Base-by-base conservation (phyloP, 2,329 filamentous ascomycete species). In the Fusarium albosuccineum region DNA sequence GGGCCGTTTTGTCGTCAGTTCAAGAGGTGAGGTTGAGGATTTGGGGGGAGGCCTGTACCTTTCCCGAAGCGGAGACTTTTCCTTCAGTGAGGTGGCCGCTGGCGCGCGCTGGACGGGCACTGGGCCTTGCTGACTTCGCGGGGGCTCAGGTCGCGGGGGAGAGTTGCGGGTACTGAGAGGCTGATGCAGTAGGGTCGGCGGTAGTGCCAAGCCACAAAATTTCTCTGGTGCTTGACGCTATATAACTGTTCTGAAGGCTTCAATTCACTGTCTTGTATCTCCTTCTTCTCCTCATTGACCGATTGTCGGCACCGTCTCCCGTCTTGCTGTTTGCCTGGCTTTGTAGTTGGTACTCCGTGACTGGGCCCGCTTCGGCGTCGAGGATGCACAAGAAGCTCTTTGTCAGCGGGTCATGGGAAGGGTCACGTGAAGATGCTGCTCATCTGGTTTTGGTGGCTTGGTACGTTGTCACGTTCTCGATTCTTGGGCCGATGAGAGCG, bases 11-110 rank as follows among this genome's bases (percentile, higher is more conserved):
- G 78, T 79, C 81, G 80, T 84, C 79, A 79, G 79, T 80, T 80
- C 79, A 77, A 83, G 82, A 82, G 81, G 79, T 86, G 85, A 87
- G 81, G 85, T 87, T 84, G 79, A 83, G 80, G 79, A 78, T 82
- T 82, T 78, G 77, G 80, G 79, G 76, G 73, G 75, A 74, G 73
- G 73, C 75, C 73, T 73, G 75, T 73, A 75, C 74, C 76, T 77
- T 76, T 78, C 76, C 78, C 75, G 71, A 79, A 80, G 77, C 77
- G 78, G 78, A 69, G 77, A 75, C 75, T 77, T 76, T 77, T 71
- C 68, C 71, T 74, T 70, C 63, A 64, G 64, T 62, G 69, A 68
- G 58, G 49, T 65, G 62, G 62, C 62, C 63, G 62, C 63, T 66
- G 61, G 65, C 61, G 65, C 65, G 65, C 65, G 37, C 65, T 68